A percentile compares a stretch with the other conserved stretches of the same genome.
These are phyloP conservation scores for Symbiodinium natans DNA, from an alignment of 73 alveolate genomes.

Conservation along the genomic window DNA sequence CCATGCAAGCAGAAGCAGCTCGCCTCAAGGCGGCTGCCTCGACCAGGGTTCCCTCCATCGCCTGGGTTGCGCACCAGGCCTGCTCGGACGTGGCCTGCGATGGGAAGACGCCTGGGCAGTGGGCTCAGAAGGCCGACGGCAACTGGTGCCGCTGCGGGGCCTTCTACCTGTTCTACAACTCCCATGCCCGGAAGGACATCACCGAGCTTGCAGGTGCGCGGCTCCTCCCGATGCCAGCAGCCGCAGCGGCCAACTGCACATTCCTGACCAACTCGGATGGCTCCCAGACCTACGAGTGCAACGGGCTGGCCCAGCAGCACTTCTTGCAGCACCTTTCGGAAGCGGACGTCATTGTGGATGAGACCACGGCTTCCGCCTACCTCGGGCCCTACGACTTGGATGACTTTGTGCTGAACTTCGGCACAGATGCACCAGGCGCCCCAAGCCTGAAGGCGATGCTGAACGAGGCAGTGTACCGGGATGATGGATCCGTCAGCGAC, in stretches of 20 bases:
- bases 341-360: conserved; percentile 31
- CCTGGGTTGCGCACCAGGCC: conserved; percentile 7
- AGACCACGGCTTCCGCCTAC: neutral
- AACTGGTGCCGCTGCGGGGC: conserved; percentile 34
- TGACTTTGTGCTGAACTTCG: conserved; percentile 3
- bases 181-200: conserved; percentile 18
- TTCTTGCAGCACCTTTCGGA: neutral
- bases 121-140: conserved; percentile 37
- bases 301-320: neutral
- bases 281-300: conserved; percentile 29
- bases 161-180: neutral
- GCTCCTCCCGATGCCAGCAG: conserved; percentile 25
- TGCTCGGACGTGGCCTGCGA: conserved; percentile 21
- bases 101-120: neutral
- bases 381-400: conserved; percentile 1
- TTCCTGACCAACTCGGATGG: conserved; percentile 38
- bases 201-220: conserved; percentile 34
- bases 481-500: conserved; percentile 2
- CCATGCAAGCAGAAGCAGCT: neutral
- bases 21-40: neutral
- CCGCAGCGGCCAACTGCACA: neutral
- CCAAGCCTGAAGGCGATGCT: neutral
- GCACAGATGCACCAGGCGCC: neutral
- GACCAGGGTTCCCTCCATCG: neutral
- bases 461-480: neutral